phyloP scores from a whole-genome alignment of 345 rosid species.

The Geranium brycei region DNA sequence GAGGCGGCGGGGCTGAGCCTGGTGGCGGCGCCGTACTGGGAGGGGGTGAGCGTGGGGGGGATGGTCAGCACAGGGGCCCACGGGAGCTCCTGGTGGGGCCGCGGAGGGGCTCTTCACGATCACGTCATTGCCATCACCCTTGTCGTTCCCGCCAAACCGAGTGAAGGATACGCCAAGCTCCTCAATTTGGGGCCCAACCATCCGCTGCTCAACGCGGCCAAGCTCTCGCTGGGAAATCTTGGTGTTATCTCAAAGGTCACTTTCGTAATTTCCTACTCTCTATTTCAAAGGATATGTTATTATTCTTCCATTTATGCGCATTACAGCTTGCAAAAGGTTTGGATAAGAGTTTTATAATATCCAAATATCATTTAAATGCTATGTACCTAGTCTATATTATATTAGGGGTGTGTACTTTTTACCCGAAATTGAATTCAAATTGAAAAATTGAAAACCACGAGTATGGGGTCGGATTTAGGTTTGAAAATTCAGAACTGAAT shows the following conservation, averaged over 20 bases:
- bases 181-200: conserved; percentile 33
- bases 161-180: conserved; percentile 57
- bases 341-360: no score
- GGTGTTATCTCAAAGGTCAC: conserved; percentile 84
- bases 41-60: conserved; percentile 86
- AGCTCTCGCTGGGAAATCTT: conserved; percentile 56
- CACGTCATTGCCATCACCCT: conserved; percentile 62
- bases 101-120: conserved; percentile 88
- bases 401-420: no score
- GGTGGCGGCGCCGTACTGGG: conserved; percentile 79
- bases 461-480: no score
- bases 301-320: no score
- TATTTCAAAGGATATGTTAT: no score
- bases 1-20: conserved; percentile 56
- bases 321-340: no score
- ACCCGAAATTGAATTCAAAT: no score
- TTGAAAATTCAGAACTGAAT: no score
- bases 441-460: no score
- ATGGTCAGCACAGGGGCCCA: conserved; percentile 74
- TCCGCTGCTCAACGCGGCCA: conserved; percentile 60
- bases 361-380: no score
- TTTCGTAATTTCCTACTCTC: background rate
- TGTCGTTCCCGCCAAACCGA: conserved; percentile 38
- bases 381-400: no score
- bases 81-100: conserved; percentile 94